These are phyloP conservation scores for Backusella macrospora DNA, from an alignment of 192 early-diverging fungal genomes.

Conservation along the genomic window DNA sequence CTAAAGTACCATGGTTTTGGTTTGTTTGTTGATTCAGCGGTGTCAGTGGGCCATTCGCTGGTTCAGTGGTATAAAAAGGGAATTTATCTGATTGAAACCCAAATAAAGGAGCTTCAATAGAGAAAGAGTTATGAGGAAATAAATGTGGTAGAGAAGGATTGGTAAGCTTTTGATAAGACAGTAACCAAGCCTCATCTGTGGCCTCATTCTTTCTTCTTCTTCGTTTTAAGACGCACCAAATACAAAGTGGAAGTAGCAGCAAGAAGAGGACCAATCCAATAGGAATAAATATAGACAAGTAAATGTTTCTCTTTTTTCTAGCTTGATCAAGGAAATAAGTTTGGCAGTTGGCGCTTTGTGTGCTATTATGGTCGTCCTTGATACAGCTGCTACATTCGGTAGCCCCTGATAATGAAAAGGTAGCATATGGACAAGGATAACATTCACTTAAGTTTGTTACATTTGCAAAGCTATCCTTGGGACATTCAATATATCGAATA, in stretches of 20 bases:
- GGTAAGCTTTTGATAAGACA: neutral
- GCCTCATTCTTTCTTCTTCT: neutral
- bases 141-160: constrained; percentile 1
- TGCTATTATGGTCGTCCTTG: neutral
- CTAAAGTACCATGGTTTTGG: neutral
- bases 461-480: neutral
- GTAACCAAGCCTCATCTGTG: neutral
- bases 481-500: constrained; percentile 13
- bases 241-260: neutral
- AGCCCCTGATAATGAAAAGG: neutral
- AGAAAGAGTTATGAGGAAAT: neutral
- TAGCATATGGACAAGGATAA: constrained; percentile 4
- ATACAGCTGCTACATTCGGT: constrained; percentile 5
- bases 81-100: neutral
- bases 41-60: neutral
- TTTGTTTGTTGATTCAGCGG: neutral
- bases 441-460: neutral
- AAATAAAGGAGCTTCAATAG: neutral
- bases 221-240: neutral
- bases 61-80: neutral
- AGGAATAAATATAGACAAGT: constrained; percentile 22
- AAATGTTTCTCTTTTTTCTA: neutral
- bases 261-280: neutral
- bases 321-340: neutral
- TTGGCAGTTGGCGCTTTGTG: neutral